phyloP scores from a whole-genome alignment of 2,329 filamentous ascomycete genomes.

The Aspergillus piperis region DNA sequence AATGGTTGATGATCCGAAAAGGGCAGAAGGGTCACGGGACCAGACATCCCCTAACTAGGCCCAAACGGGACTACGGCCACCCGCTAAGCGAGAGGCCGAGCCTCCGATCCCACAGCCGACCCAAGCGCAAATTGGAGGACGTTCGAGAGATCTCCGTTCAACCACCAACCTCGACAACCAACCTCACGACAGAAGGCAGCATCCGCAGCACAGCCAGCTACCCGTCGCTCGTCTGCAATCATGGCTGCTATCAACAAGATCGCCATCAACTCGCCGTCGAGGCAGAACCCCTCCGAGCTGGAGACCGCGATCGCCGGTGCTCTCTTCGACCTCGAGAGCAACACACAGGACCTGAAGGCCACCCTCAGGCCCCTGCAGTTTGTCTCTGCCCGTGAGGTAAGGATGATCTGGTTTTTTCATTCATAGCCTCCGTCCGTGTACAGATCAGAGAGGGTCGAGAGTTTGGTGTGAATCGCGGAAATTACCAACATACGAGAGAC shows the following conservation, averaged over 20 bases:
- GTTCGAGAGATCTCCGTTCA: conserved; percentile 25
- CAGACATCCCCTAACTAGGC: conserved; percentile 33
- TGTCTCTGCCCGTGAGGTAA: conserved; percentile 98
- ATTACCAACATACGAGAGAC: neutral
- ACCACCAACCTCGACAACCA: conserved; percentile 34
- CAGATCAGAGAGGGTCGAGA: neutral
- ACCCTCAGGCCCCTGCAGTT: conserved; percentile 97
- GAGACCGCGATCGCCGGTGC: conserved; percentile 96
- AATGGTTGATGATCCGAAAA: conserved; percentile 4
- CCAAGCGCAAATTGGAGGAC: conserved; percentile 21
- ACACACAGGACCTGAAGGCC: conserved; percentile 96
- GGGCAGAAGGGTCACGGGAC: conserved; percentile 35
- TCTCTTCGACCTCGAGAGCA: conserved; percentile 98
- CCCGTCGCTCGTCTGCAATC: conserved; percentile 50
- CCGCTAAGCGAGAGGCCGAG: conserved; percentile 38
- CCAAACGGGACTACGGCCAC: conserved; percentile 21
- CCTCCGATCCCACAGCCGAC: conserved; percentile 30
- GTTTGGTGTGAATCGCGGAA: neutral
- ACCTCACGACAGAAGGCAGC: conserved; percentile 33
- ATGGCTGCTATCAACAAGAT: conserved; percentile 96
- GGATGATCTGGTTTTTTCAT: conserved; percentile 36
- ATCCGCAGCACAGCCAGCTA: conserved; percentile 38
- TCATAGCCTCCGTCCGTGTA: neutral
- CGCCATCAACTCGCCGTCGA: conserved; percentile 92
- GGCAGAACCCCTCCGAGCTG: conserved; percentile 94